Percentiles rank a stretch among this genome's conserved stretches.
Evolutionary conservation across 768 basidiomycete species (phyloP).

Genomic region (Leucogyrophana mollusca): DNA sequence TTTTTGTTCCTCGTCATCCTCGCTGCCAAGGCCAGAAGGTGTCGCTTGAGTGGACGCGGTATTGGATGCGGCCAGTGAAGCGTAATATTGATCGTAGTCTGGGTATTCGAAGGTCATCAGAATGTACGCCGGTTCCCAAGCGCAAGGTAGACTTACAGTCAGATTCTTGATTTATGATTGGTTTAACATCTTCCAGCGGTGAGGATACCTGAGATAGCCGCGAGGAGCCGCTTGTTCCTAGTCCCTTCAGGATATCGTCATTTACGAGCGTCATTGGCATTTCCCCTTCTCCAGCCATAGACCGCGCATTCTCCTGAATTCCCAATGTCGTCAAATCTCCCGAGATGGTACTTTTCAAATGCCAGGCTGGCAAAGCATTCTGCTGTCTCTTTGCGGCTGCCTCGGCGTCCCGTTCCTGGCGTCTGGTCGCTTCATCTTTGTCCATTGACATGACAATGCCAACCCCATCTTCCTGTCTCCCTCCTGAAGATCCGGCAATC

Average conservation of each 20-base stretch:
- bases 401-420: conserved; percentile 73
- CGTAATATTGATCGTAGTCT: conserved; percentile 86
- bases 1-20: conserved; percentile 64
- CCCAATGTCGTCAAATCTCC: conserved; percentile 89
- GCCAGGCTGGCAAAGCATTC: conserved; percentile 92
- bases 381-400: conserved; percentile 85
- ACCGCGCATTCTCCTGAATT: conserved; percentile 65
- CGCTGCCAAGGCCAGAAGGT: conserved; percentile 52
- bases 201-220: conserved; percentile 27
- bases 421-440: conserved; percentile 77
- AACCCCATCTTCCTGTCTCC: conserved; percentile 70
- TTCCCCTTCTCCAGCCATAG: conserved; percentile 35
- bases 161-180: conserved; percentile 51
- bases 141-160: conserved; percentile 54
- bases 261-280: conserved; percentile 43
- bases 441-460: conserved; percentile 88
- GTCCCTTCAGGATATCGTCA: conserved; percentile 70
- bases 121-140: neutral
- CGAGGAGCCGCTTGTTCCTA: conserved; percentile 52
- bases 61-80: conserved; percentile 66
- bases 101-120: neutral
- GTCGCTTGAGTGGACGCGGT: conserved; percentile 60
- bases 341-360: conserved; percentile 92
- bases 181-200: conserved; percentile 41
- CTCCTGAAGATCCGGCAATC: conserved; percentile 66